Base-by-base conservation (phyloP, 129 eudicot genomes). In the Helianthus tuberosus region DNA sequence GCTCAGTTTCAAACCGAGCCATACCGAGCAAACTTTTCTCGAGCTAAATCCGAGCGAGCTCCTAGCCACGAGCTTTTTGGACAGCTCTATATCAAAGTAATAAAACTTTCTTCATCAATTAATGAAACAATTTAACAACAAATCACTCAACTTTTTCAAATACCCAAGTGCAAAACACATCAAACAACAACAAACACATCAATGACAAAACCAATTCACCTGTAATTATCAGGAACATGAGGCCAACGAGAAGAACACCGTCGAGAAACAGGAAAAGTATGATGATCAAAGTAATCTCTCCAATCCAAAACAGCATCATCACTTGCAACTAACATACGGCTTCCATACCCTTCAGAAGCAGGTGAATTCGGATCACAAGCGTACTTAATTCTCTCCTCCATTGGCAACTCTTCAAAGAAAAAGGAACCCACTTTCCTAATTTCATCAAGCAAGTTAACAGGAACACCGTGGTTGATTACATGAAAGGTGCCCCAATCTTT, bases 241-340 rank as follows among this genome's bases (percentile, higher is more conserved):
- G 98, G 98, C 98, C 98, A 94, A 4, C 71, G 74, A 7, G 85
- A 66, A 6, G 88, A 82, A 75, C 84, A n/a, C 11, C 93, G 86
- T 1, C 96, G 77, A 5, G 88, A 79, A 60, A 88, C 36, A 9
- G 98, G 98, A 11, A 84, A 75, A 29, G 97, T 88, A 61, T 94
- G 98, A 69, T 94, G 97, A 74, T 94, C 97, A 78, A 86, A 90
- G 48, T 88, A 94, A 75, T 94, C 98, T 60, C 98, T 88, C 98
- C 97, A 94, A 64, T 94, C 97, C 83, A 94, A 83, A 74, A 90
- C 96, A 5, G 82, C 79, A 35, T 88, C 91, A 53, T 94, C 82
- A 1, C 84, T 65, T 0, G 80, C 86, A 1, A 88, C 96, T 25
- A 94, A 77, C 98, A 94, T 90, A 0, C 91, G 77, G 46, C 94